These are phyloP conservation scores for Arthrobotrys pseudoclavata DNA, from an alignment of 2,329 filamentous ascomycete genomes.

Conservation along the genomic window DNA sequence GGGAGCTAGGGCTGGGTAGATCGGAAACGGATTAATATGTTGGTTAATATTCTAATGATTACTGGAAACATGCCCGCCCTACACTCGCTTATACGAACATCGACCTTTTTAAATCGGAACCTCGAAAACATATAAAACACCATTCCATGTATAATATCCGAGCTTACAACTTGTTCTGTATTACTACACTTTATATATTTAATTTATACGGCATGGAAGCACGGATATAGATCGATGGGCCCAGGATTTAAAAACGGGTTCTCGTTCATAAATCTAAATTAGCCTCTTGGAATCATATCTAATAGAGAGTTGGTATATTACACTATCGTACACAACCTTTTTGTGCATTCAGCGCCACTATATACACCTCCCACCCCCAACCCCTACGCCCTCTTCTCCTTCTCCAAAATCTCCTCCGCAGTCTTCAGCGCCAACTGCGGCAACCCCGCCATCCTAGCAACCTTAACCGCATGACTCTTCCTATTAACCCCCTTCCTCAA, in stretches of 20 bases:
- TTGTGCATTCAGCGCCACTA: not conserved
- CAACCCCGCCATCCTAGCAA: conserved; percentile 83
- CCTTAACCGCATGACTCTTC: conserved; percentile 91
- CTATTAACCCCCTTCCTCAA: conserved; percentile 85
- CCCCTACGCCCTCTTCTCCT: conserved; percentile 32
- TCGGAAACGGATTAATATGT: not conserved
- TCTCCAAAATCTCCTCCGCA: conserved; percentile 73
- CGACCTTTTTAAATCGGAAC: too few species aligned
- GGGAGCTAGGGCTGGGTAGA: not conserved
- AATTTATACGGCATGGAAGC: not conserved
- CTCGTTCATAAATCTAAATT: not conserved
- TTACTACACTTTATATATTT: not conserved
- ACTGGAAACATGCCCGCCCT: too few species aligned
- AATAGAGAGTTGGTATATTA: not conserved
- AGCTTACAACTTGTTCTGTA: not conserved
- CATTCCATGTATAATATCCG: not conserved
- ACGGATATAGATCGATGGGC: too few species aligned
- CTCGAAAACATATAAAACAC: too few species aligned
- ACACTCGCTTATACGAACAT: too few species aligned
- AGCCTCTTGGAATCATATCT: too few species aligned
- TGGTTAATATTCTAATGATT: not conserved
- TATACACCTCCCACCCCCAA: not conserved
- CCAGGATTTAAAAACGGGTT: not conserved
- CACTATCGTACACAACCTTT: not conserved
- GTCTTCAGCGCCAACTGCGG: conserved; percentile 73